Evolutionary conservation across 805 yeast genomes (phyloP).

Genomic region (Pichia manshurica): DNA sequence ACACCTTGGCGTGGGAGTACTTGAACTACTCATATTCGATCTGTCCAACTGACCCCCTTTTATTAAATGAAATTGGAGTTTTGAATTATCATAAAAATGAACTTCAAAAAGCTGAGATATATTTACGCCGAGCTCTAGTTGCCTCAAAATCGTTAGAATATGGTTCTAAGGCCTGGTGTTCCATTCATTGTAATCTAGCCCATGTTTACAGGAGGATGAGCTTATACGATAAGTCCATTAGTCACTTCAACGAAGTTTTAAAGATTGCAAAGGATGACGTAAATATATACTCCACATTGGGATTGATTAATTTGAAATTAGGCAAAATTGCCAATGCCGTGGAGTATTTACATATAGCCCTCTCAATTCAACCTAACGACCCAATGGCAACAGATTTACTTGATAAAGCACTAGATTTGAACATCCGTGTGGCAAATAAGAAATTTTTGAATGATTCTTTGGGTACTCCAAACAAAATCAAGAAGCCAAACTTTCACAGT

Average conservation of each 20-base stretch:
- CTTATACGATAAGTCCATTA: slow-evolving; percentile 58
- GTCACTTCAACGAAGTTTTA: slow-evolving; percentile 70
- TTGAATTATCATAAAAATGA: slow-evolving; percentile 75
- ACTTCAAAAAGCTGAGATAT: slow-evolving; percentile 60
- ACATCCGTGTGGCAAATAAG: slow-evolving; percentile 30
- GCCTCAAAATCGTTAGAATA: slow-evolving; percentile 66
- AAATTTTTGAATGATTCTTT: slow-evolving; percentile 9
- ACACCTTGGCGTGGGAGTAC: slow-evolving; percentile 81
- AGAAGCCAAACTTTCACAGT: neutral
- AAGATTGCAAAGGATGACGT: slow-evolving; percentile 61
- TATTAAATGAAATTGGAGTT: slow-evolving; percentile 90
- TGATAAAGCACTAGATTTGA: slow-evolving; percentile 68
- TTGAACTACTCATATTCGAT: slow-evolving; percentile 66
- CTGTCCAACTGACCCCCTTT: slow-evolving; percentile 79
- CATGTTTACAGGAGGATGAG: slow-evolving; percentile 75
- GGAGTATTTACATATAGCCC: slow-evolving; percentile 70
- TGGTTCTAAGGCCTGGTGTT: slow-evolving; percentile 77
- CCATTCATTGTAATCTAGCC: slow-evolving; percentile 81
- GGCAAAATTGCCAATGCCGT: slow-evolving; percentile 64
- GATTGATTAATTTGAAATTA: slow-evolving; percentile 68
- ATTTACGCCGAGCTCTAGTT: slow-evolving; percentile 61
- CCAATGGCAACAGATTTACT: slow-evolving; percentile 79
- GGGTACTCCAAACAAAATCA: neutral
- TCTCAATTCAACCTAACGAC: slow-evolving; percentile 73
- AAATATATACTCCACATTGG: slow-evolving; percentile 77